Evolutionary conservation across 495 filamentous ascomycete species (phyloP), one percentile per base, ranked within the genome.

Genomic region (Aspergillus sparsus): DNA sequence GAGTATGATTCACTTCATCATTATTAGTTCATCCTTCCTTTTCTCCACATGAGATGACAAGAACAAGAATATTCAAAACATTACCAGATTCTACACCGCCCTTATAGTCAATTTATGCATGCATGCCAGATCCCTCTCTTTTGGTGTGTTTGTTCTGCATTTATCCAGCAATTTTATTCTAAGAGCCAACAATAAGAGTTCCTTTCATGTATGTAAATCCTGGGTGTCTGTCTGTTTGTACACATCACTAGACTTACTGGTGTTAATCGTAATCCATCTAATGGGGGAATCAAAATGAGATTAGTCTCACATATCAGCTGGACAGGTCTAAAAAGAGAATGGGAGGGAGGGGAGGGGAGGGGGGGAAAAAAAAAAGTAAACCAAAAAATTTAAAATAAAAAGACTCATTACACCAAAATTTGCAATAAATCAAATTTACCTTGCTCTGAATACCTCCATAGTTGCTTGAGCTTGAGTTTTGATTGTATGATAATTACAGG

Each of bases 231-330:
- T 46, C 35, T 46, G 39, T 55, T 46, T 55, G 39, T 15, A 21
- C 42, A 34, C 39, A 55, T 33, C 11, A 33, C 37, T 55, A 13
- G 41, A 34, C 53, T 46, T 16, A 32, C 39, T 46, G 21, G 27
- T 33, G 18, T 31, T 15, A 11, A 42, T 42, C 16, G n/a, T 27
- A 31, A 18, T 16, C 41, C 9, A 39, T 27, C 44, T 56, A 0
- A 54, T 56, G 32, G 21, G 6, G 41, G 16, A 18, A 33, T 13
- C 11, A 33, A 33, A 34, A 46, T 47, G 16, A 16, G 44, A 59
- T 36, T 45, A 13, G 56, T 63, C 34, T 50, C 54, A 63, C 16
- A 34, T 56, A 63, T 67, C 64, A 67, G 61, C 61, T 63, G 64
- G 64, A 66, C 64, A 63, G 60, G 57, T 62, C 64, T 16, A 55